Conservation (phyloP, 2,329 filamentous ascomycete species). For the Metarhizium album region DNA sequence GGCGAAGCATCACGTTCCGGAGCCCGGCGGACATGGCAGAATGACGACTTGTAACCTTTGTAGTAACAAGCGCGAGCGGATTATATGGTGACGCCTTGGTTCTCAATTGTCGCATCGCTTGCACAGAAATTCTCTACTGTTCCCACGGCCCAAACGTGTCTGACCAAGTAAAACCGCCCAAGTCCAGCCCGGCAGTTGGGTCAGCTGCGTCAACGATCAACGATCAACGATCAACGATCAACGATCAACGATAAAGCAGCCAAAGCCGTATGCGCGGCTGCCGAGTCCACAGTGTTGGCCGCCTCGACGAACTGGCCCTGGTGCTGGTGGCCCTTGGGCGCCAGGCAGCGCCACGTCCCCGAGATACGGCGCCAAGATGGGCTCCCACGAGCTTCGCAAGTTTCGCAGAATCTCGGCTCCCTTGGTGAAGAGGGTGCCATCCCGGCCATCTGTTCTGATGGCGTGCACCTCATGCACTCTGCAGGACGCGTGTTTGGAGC, state of each 20-base stretch:
- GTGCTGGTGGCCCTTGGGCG: not conserved
- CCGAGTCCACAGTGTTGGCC: slow-evolving; percentile 3
- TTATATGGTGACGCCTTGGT: too few species aligned
- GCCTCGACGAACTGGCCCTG: not conserved
- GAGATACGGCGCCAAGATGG: slow-evolving; percentile 19
- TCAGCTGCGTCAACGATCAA: slow-evolving; percentile 8
- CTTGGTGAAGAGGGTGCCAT: slow-evolving; percentile 22
- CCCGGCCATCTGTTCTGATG: slow-evolving; percentile 16
- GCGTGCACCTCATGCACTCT: slow-evolving; percentile 17
- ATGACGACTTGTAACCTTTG: too few species aligned
- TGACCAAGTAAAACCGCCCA: slow-evolving; percentile 24
- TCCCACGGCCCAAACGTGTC: slow-evolving; percentile 28
- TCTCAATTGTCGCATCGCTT: not conserved
- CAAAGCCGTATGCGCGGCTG: not conserved
- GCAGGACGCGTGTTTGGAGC: slow-evolving; percentile 23
- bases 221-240: too few species aligned
- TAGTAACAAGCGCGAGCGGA: too few species aligned
- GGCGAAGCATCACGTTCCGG: too few species aligned
- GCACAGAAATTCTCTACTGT: slow-evolving; percentile 10
- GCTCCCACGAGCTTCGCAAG: slow-evolving; percentile 25
- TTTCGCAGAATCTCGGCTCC: slow-evolving; percentile 25
- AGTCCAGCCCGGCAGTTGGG: slow-evolving; percentile 18
- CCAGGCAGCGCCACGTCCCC: slow-evolving; percentile 4
- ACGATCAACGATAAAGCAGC: slow-evolving; percentile 10
- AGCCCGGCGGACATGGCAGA: too few species aligned